Evolutionary conservation across 768 basidiomycete genomes (phyloP).

Genomic region (Pleurotus tuoliensis): DNA sequence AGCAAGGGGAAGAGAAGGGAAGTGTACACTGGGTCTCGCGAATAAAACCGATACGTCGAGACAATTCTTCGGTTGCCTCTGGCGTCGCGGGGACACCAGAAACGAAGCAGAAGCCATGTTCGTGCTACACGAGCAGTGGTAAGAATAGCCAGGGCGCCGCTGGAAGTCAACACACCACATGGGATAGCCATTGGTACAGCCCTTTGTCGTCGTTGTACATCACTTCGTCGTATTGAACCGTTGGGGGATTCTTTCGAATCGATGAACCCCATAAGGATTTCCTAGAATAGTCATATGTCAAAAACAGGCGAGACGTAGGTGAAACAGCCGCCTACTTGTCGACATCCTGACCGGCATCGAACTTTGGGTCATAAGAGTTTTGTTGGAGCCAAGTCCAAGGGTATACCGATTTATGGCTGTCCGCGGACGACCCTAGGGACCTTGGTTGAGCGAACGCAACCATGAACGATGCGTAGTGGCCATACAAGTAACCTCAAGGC

Average conservation of each 20-base stretch:
- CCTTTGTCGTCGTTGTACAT: conserved; percentile 66
- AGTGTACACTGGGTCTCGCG: conserved; percentile 67
- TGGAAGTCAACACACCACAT: conserved; percentile 54
- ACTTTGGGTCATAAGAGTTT: conserved; percentile 71
- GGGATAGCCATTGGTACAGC: conserved; percentile 75
- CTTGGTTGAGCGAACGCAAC: neutral
- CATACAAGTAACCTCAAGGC: conserved; percentile 75
- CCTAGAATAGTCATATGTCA: conserved; percentile 23
- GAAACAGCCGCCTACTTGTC: neutral
- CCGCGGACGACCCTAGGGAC: conserved; percentile 48
- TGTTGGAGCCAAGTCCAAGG: conserved; percentile 82
- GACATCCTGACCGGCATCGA: neutral
- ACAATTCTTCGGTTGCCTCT: conserved; percentile 80
- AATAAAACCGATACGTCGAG: conserved; percentile 78
- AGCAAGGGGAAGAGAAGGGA: neutral
- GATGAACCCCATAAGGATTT: conserved; percentile 80
- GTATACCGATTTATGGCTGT: conserved; percentile 75
- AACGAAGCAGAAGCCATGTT: conserved; percentile 87
- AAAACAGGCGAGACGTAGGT: neutral
- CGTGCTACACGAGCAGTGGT: conserved; percentile 45
- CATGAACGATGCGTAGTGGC: conserved; percentile 7
- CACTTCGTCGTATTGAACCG: conserved; percentile 65
- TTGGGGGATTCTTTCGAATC: conserved; percentile 73
- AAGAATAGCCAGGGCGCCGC: neutral
- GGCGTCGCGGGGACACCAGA: conserved; percentile 75